Percentiles rank a stretch among this genome's conserved stretches.
Conservation (phyloP, 2,329 filamentous ascomycete species). For the Sporothrix curviconia region DNA sequence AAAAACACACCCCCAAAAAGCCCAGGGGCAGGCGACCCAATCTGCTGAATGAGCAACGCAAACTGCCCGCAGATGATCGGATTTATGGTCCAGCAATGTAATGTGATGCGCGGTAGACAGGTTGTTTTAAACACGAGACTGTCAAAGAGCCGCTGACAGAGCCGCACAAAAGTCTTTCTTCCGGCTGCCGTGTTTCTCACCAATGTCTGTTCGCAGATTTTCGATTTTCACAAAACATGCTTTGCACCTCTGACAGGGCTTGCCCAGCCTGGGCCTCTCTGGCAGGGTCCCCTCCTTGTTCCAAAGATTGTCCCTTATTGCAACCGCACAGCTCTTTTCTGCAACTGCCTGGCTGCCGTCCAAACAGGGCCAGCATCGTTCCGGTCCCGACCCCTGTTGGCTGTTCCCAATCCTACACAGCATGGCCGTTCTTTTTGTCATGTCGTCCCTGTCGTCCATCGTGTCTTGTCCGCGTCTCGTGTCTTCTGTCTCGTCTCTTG, state of each 20-base stretch:
- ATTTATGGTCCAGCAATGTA: too few relatives aligned
- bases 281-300: background rate
- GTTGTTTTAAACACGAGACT: background rate
- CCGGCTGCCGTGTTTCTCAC: background rate
- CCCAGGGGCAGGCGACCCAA: background rate
- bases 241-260: too few relatives aligned
- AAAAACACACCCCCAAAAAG: background rate
- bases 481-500: too few relatives aligned
- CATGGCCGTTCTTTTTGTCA: too few relatives aligned
- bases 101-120: too few relatives aligned
- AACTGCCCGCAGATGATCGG: too few relatives aligned
- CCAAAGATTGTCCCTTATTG: slow-evolving; percentile 1
- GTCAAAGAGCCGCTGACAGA: slow-evolving; percentile 2
- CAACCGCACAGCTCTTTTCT: background rate
- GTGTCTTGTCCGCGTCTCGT: too few relatives aligned
- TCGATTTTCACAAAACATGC: too few relatives aligned
- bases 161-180: background rate
- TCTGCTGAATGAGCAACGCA: too few relatives aligned
- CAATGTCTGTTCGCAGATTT: background rate
- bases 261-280: background rate
- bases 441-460: background rate
- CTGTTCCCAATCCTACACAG: too few relatives aligned
- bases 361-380: slow-evolving; percentile 11
- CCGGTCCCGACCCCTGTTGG: background rate
- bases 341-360: background rate